Percentiles rank a stretch among this genome's conserved stretches.
Conservation (phyloP, 805 yeast genomes). For the Sugiyamaella mastotermitis region DNA sequence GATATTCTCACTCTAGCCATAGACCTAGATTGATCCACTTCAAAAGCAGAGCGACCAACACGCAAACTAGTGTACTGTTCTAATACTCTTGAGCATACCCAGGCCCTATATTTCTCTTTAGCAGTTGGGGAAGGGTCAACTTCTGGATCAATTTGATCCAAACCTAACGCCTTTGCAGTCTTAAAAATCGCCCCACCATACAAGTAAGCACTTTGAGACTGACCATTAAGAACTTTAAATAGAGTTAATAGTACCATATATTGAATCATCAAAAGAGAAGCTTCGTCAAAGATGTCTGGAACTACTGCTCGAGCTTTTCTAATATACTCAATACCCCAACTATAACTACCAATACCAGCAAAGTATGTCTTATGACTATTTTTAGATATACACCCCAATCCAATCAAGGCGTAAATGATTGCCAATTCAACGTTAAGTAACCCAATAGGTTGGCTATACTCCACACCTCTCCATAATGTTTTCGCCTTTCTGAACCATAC, state of each 20-base stretch:
- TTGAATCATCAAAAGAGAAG: conserved; percentile 12
- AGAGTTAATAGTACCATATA: conserved; percentile 7
- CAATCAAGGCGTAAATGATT: conserved; percentile 10
- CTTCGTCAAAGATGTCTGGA: conserved; percentile 12
- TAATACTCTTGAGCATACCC: conserved; percentile 6
- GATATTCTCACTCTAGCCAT: not conserved
- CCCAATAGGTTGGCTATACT: conserved; percentile 7
- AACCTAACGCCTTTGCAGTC: conserved; percentile 8
- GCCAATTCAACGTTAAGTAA: conserved; percentile 9
- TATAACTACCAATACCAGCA: conserved; percentile 11
- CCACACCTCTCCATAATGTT: conserved; percentile 13
- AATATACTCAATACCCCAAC: conserved; percentile 16
- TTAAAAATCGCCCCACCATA: conserved; percentile 9
- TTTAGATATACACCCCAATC: conserved; percentile 14
- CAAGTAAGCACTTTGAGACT: conserved; percentile 10
- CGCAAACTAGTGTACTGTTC: conserved; percentile 12
- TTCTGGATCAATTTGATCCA: conserved; percentile 9
- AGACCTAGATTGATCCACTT: no score
- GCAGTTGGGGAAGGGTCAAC: conserved; percentile 5
- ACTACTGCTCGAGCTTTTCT: conserved; percentile 9
- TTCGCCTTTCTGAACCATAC: conserved; percentile 15
- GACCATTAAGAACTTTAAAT: conserved; percentile 9
- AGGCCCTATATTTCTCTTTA: conserved; percentile 8
- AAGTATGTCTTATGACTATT: conserved; percentile 7
- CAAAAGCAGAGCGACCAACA: conserved; percentile 6